Evolutionary conservation across 805 yeast species (phyloP).

Genomic region (Sungouiozyma ichnusensis): DNA sequence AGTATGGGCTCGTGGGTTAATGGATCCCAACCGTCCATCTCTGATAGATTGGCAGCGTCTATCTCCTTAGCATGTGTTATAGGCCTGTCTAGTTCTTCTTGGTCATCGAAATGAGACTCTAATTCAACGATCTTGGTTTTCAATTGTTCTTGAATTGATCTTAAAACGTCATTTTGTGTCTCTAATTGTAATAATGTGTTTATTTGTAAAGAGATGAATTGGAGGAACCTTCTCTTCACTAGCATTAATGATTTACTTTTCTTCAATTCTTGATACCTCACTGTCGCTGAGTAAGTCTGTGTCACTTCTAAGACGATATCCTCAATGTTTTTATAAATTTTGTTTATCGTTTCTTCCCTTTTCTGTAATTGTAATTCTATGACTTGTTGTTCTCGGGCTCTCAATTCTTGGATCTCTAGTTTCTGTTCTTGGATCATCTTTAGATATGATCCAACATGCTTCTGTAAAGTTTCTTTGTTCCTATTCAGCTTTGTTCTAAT

Average conservation of each 20-base stretch:
- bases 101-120: slow-evolving; percentile 38
- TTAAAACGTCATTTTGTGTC: slow-evolving; percentile 13
- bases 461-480: slow-evolving; percentile 63
- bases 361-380: slow-evolving; percentile 32
- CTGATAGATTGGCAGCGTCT: slow-evolving; percentile 37
- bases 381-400: slow-evolving; percentile 40
- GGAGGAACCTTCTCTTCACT: slow-evolving; percentile 32
- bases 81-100: slow-evolving; percentile 43
- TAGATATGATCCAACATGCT: slow-evolving; percentile 78
- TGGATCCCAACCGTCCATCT: slow-evolving; percentile 47
- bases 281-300: slow-evolving; percentile 31
- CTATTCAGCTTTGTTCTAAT: slow-evolving; percentile 71
- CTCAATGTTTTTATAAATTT: slow-evolving; percentile 31
- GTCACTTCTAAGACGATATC: slow-evolving; percentile 36
- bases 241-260: slow-evolving; percentile 29
- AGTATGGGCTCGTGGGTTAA: slow-evolving; percentile 33
- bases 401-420: slow-evolving; percentile 58
- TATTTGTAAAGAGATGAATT: slow-evolving; percentile 36
- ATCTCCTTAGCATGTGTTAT: slow-evolving; percentile 35
- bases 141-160: slow-evolving; percentile 20
- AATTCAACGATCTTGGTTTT: slow-evolving; percentile 41
- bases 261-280: slow-evolving; percentile 37
- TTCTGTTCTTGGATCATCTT: slow-evolving; percentile 77
- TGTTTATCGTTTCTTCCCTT: slow-evolving; percentile 29
- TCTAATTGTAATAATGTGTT: slow-evolving; percentile 14